Conservation (phyloP, 1,284 basidiomycete species). For the Leccinum glutinopallens region DNA sequence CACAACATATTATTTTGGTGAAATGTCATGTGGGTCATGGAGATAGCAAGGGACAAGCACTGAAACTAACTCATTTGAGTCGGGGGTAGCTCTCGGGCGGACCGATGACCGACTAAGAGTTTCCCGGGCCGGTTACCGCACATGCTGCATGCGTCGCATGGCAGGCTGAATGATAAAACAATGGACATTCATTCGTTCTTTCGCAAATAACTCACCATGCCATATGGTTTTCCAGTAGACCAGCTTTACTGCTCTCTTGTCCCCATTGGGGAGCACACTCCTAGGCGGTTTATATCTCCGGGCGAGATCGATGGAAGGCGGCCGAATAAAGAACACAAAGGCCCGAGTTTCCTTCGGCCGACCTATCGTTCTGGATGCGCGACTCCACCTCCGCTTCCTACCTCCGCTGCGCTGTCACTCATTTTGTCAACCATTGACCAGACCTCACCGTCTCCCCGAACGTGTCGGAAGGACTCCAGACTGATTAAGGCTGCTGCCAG, state of each 20-base stretch:
- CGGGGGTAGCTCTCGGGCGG: background rate
- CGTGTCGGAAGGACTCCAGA: background rate
- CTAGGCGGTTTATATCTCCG: background rate
- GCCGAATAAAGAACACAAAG: background rate
- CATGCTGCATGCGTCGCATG: background rate
- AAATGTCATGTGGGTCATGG: conserved; percentile 7
- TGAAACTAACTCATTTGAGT: conserved; percentile 1
- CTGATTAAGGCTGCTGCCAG: background rate
- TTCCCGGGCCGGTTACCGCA: conserved; percentile 10
- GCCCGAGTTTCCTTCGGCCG: background rate
- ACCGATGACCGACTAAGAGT: conserved; percentile 3
- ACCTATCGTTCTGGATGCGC: background rate
- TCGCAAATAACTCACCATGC: background rate
- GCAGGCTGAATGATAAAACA: background rate
- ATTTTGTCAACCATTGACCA: conserved; percentile 1
- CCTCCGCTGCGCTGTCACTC: background rate
- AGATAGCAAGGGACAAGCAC: background rate
- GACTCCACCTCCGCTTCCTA: background rate
- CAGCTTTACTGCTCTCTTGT: background rate
- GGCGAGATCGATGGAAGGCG: conserved; percentile 2
- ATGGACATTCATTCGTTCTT: background rate
- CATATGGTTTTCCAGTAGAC: background rate
- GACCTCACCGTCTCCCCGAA: background rate
- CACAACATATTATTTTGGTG: background rate
- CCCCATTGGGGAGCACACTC: background rate